phyloP scores from a whole-genome alignment of 148 eudicot species.

The Rhododendron henanense region DNA sequence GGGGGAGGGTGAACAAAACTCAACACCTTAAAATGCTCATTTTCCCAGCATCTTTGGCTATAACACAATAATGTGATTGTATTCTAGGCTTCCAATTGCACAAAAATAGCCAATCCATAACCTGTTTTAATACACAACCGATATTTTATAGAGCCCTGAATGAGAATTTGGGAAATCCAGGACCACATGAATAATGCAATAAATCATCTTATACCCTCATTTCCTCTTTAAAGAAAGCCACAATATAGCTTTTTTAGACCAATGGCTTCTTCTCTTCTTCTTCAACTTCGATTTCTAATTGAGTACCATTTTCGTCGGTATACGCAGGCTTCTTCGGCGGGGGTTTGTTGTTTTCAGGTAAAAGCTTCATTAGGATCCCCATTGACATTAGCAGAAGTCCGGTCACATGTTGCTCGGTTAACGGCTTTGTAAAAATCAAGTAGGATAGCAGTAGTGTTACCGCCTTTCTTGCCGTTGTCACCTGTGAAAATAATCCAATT shows the following conservation, averaged over 20 bases:
- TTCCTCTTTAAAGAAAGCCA: not conserved
- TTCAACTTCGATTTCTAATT: conserved; percentile 25
- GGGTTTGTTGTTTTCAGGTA: conserved; percentile 52
- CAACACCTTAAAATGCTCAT: not conserved
- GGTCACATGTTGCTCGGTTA: conserved; percentile 78
- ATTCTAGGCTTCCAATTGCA: not conserved
- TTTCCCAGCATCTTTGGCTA: not conserved
- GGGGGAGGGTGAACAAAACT: no score
- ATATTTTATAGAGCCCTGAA: not conserved
- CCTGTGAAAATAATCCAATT: conserved; percentile 35
- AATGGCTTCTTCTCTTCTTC: conserved; percentile 38
- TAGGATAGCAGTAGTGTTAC: conserved; percentile 84
- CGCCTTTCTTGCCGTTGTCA: conserved; percentile 92
- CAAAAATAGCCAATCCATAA: not conserved
- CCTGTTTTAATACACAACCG: conserved; percentile 20
- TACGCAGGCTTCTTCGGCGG: conserved; percentile 13
- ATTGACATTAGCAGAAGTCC: conserved; percentile 80
- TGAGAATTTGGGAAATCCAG: not conserved
- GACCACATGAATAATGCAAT: not conserved
- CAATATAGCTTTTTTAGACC: conserved; percentile 27
- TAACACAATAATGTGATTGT: not conserved
- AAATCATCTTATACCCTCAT: not conserved
- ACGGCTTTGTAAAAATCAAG: conserved; percentile 80
- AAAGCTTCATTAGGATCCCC: conserved; percentile 77
- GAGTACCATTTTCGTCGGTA: conserved; percentile 22